phyloP scores from a whole-genome alignment of 179 eudicot species.

The Beta corolliflora region DNA sequence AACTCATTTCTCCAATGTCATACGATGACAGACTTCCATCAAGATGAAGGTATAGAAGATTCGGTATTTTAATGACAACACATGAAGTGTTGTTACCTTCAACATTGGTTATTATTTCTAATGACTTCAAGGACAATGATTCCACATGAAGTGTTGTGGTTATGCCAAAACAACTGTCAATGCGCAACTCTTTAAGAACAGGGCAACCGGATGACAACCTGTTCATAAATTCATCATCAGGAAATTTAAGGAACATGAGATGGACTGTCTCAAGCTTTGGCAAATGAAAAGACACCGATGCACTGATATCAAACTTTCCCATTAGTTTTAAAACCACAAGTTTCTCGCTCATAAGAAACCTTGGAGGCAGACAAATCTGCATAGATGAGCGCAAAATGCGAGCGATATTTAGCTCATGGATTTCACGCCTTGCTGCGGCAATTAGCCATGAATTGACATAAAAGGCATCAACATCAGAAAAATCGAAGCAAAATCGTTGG shows the following conservation, averaged over 20 bases:
- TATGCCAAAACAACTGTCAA: not conserved
- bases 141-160: not conserved
- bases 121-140: not conserved
- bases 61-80: not conserved
- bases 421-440: not conserved
- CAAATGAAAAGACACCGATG: not conserved
- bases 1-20: not conserved
- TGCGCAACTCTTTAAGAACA: not conserved
- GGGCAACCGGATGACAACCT: not conserved
- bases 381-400: not conserved
- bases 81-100: not conserved
- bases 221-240: slow-evolving; percentile 9
- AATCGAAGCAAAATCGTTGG: not conserved
- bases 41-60: not conserved
- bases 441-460: slow-evolving; percentile 1
- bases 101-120: no score
- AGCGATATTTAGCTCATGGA: not conserved
- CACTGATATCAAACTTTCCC: not conserved
- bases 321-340: not conserved
- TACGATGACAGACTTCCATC: not conserved
- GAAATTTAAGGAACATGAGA: not conserved
- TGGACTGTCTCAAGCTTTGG: not conserved
- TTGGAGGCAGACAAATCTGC: not conserved
- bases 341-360: not conserved
- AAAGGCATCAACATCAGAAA: not conserved